Base-by-base conservation (phyloP, 129 eudicot species). In the Arctium minus region DNA sequence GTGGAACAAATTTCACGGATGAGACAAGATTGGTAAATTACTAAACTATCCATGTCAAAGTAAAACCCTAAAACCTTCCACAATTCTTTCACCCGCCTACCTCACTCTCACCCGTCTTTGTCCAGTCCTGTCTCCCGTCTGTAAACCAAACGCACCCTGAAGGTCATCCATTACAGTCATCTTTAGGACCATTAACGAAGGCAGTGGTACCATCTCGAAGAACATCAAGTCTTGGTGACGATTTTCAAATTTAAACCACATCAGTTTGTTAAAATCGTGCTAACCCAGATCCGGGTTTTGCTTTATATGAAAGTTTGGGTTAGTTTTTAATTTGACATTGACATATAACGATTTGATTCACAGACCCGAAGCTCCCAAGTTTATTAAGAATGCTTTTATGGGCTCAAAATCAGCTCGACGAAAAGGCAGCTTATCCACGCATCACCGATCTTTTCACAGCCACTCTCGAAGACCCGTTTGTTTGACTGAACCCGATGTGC, bases 351-450 rank as follows among this genome's bases (percentile, higher is more conserved):
- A n/a, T 38, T 48, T 82, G 27, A 70, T 56, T 17, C 15, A 69
- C 90, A 95, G 98, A 95, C 83, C 98, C 97, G 31, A 95, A 95
- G 85, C 97, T 92, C 81, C 97, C 97, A 44, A 90, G 97, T 81
- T 88, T 95, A 73, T 85, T 95, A 81, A 95, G 94, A 85, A 92
- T 95, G 97, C 91, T 95, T 73, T 32, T 95, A 78, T 95, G 97
- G 98, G 97, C 90, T 39, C 98, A 95, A 83, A 92, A 91, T 74
- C 92, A 89, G 85, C 97, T 95, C 31, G 97, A 95, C 33, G 97
- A 92, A 77, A 95, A 91, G 82, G 97, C 97, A 69, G 85, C 84
- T 79, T 95, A 91, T 87, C 98, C 98, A 82, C 94, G 93, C 69
- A 89, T 95, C 72, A 92, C 83, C 3, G 87, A 92, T 86, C 84